Base-by-base conservation (phyloP, 805 yeast species). In the Cyberlindnera maclurae region DNA sequence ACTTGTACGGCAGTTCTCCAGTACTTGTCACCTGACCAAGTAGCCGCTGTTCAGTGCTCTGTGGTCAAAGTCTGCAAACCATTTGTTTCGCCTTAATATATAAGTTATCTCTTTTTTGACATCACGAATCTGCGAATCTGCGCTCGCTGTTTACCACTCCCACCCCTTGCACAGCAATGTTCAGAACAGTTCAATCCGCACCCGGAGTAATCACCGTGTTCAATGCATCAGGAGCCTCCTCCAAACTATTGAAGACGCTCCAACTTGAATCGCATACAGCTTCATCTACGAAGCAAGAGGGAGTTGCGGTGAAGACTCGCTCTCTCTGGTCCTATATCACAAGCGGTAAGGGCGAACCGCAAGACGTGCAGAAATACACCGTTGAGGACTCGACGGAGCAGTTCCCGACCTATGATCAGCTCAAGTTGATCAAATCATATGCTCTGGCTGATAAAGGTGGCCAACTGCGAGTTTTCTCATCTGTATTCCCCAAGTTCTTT, bases 181-280 rank as follows among this genome's bases (percentile, higher is more conserved):
- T 73, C 40, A 70, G 56, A 46, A 60, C 75, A 3, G 49, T 72
- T 9, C 77, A 71, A 46, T 43, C 47, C 12, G 59, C 63, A 15
- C 70, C 75, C 2, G 67, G 77, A 15, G 61, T 65, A 2, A 64
- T 73, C 37, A 65, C 78, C 4, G 40, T 74, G 28, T 74, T 70
- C 33, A 54, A 58, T 26, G 37, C 53, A 3, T 24, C 47, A 27
- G 39, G 62, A 38, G 28, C 50, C 40, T 15, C 47, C 43, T 31
- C 29, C 3, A 20, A 20, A 20, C 39, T 44, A 4, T 37, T 47
- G 15, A 34, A 42, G 31, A 29, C 44, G 11, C 31, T 33, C 11
- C 31, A 39, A 20, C 18, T 17, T 4, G 40, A 34, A 15, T 22
- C 45, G 10, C 29, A 22, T n/a, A 39, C 44, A 12, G 17, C 45